Evolutionary conservation across 192 early-diverging fungal genomes (phyloP).

Genomic region (Kickxella alabastrina): DNA sequence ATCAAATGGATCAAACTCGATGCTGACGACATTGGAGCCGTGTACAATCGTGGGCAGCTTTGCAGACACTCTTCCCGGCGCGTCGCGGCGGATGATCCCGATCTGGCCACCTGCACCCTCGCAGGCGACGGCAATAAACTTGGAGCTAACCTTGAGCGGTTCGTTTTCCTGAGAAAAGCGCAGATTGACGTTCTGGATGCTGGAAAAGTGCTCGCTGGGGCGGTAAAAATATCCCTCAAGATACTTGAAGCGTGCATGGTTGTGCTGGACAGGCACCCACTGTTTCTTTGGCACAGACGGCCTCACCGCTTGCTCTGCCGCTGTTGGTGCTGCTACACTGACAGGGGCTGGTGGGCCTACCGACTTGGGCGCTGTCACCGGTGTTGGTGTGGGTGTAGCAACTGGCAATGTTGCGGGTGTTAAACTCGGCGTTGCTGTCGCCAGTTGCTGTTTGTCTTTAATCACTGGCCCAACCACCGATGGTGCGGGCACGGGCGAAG

Average conservation of each 20-base stretch:
- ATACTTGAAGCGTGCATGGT: constrained; percentile 56
- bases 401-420: background rate
- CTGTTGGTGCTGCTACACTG: background rate
- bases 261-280: background rate
- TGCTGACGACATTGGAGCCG: constrained; percentile 59
- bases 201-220: constrained; percentile 63
- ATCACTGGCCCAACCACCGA: too few species aligned
- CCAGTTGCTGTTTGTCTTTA: too few species aligned
- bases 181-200: constrained; percentile 45
- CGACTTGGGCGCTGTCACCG: background rate
- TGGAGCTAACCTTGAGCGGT: constrained; percentile 49
- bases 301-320: constrained; percentile 2
- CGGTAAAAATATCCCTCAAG: constrained; percentile 57
- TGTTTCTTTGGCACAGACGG: background rate
- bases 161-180: constrained; percentile 38
- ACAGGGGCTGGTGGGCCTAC: background rate
- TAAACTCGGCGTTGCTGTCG: background rate
- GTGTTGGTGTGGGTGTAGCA: background rate
- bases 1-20: constrained; percentile 74
- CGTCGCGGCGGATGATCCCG: constrained; percentile 59
- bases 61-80: constrained; percentile 59
- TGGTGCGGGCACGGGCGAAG: background rate
- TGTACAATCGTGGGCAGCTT: constrained; percentile 30
- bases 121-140: constrained; percentile 68
- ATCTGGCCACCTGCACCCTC: constrained; percentile 77